Base-by-base conservation (phyloP, 768 basidiomycete species). In the Daedaleopsis nitida region DNA sequence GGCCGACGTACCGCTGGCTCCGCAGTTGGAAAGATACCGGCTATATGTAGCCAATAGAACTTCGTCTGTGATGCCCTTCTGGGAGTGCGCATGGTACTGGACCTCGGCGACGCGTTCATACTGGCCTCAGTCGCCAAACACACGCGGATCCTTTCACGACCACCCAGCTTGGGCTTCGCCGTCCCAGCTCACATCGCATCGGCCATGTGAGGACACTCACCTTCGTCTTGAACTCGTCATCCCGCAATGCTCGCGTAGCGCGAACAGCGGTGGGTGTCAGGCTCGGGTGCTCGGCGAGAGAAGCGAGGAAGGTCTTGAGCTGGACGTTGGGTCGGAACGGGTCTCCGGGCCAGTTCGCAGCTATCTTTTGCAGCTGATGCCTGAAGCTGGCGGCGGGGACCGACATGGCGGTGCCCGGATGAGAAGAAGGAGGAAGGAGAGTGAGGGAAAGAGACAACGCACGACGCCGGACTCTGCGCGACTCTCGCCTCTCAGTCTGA, bases 251-350 rank as follows among this genome's bases (percentile, higher is more conserved):
- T 58, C 79, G 78, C 32, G 86, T 81, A 5, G 89, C 84, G 4
- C 80, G 75, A 2, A 91, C 88, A 0, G 87, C 85, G 50, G 77
- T 73, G 1, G 80, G 76, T 6, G 88, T 87, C 21, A 93, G 79
- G 47, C 80, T 84, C 4, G 90, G 91, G 67, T 92, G 91, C 0
- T 79, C 75, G 0, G 89, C 78, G 59, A 92, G 78, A 0, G 88
- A 85, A 32, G 78, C 73, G 39, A 92, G 77, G 65, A 92, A 86
- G 1, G 72, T 81, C 64, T 82, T 83, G 35, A 92, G 79, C 75
- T 93, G 91, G 9, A 92, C 69, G 63, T 89, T 87, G 1, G 89
- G 90, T 3, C 91, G 82, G 70, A 93, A 89, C 0, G 89, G 89
- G 66, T 94, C 91, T 13, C 73, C 74, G 16, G 83, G 81, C 89